Base-by-base conservation (phyloP, 2,329 filamentous ascomycete species). In the Diaporthe eres region DNA sequence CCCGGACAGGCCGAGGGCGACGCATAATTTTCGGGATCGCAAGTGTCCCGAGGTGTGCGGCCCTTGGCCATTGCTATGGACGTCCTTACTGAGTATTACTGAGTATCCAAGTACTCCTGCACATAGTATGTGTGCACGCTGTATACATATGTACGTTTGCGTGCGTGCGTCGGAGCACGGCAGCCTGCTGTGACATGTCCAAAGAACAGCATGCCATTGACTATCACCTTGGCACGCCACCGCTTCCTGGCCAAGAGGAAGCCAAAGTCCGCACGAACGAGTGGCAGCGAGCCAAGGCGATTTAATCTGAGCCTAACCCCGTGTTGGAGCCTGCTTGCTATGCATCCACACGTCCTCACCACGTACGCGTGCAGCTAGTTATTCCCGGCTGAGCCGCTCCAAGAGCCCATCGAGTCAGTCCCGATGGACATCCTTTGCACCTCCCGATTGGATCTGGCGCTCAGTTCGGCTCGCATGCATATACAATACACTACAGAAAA, bases 321-420 rank as follows among this genome's bases (percentile, higher is more conserved):
- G 65, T 70, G 28, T 53, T 53, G 25, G 7, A 42, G 31, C 47
- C 47, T 37, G 47, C 44, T 17, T n/a, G 44, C 63, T 12, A 68
- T 70, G 47, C 47, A 4, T 3, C 28, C 31, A 34, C 15, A 8
- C 34, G 13, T n/a, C 15, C 22, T 68, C 47, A 39, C 63, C 22
- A 68, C 31, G 25, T 34, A 67, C 22, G 5, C 15, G 44, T 28
- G 60, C 39, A 44, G 39, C 39, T 8, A 31, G 37, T 42, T 49
- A 65, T 39, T 55, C 34, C 65, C 65, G 49, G 65, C n/a, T 42
- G n/a, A 70, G 65, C 65, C 65, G 65, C 65, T 49, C 65, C 49
- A 70, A 22, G 34, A 53, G 34, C 47, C 49, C 22, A 25, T 55
- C 65, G 65, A 70, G 49, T 55, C 65, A 70, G 49, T 70, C 13